Conservation (phyloP, 2,329 filamentous ascomycete species). For the Phoma sp. region DNA sequence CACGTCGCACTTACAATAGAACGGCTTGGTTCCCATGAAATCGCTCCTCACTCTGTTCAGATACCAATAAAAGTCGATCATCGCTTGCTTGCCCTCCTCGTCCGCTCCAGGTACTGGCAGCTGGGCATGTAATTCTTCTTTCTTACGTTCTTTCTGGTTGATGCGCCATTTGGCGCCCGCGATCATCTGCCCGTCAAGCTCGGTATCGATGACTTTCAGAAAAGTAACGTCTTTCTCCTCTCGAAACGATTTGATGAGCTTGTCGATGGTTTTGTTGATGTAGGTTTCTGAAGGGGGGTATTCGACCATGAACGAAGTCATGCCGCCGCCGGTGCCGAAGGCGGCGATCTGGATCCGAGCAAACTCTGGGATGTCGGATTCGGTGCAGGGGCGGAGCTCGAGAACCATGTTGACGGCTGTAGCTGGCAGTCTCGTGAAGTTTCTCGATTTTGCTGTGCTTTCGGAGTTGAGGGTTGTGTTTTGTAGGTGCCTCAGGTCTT, state of each 20-base stretch:
- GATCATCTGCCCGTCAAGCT: slow-evolving; percentile 40
- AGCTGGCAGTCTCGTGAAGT: background rate
- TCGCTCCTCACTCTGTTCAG: slow-evolving; percentile 34
- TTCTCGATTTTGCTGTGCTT: background rate
- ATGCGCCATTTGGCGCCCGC: slow-evolving; percentile 47
- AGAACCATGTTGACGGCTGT: slow-evolving; percentile 37
- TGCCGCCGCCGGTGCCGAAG: slow-evolving; percentile 36
- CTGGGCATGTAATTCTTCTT: slow-evolving; percentile 40
- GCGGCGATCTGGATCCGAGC: slow-evolving; percentile 37
- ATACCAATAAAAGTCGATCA: slow-evolving; percentile 38
- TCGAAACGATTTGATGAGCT: slow-evolving; percentile 32
- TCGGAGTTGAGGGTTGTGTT: background rate
- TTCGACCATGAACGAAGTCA: slow-evolving; percentile 32
- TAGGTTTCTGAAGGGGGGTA: slow-evolving; percentile 26
- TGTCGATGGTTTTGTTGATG: slow-evolving; percentile 27
- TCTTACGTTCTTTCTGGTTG: slow-evolving; percentile 39
- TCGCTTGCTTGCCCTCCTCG: slow-evolving; percentile 33
- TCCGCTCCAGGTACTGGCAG: slow-evolving; percentile 33
- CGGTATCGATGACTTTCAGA: slow-evolving; percentile 45
- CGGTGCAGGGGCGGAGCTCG: slow-evolving; percentile 36
- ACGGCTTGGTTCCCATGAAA: slow-evolving; percentile 46
- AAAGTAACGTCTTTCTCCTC: slow-evolving; percentile 37
- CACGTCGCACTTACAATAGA: slow-evolving; percentile 35
- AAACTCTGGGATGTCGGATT: slow-evolving; percentile 39
- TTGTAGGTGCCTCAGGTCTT: slow-evolving; percentile 1